Conservation (phyloP, 2,329 filamentous ascomycete genomes). For the Bipolaris sorokiniana region DNA sequence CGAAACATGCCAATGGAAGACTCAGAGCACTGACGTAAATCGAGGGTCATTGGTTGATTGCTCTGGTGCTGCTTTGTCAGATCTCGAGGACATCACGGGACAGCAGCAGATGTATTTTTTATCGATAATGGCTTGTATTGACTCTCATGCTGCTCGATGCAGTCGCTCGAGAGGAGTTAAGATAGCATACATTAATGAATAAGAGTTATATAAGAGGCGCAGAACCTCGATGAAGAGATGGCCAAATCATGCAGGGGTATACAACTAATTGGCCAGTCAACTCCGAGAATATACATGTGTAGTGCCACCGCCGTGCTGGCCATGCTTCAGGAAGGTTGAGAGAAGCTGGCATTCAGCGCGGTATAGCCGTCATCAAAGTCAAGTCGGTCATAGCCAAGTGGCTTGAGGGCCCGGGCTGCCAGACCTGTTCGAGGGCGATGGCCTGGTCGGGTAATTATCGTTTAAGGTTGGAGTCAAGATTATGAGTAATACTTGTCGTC, state of each 20-base stretch:
- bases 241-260: conserved; percentile 31
- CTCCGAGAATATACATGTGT: conserved; percentile 49
- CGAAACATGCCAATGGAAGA: not conserved
- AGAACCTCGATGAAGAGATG: conserved; percentile 43
- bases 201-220: conserved; percentile 50
- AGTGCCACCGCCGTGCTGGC: conserved; percentile 21
- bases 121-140: conserved; percentile 42
- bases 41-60: not conserved
- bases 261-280: conserved; percentile 30
- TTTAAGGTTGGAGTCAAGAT: conserved; percentile 4
- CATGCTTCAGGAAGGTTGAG: conserved; percentile 22
- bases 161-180: conserved; percentile 36
- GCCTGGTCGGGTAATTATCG: conserved; percentile 26
- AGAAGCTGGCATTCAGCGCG: conserved; percentile 35
- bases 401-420: conserved; percentile 30
- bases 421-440: conserved; percentile 17
- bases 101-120: not conserved
- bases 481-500: conserved; percentile 59
- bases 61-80: not conserved
- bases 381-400: conserved; percentile 48
- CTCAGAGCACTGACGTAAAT: not conserved
- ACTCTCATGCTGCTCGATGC: conserved; percentile 41
- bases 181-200: conserved; percentile 53
- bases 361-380: conserved; percentile 43
- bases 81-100: not conserved